Base-by-base conservation (phyloP, 352 stramenopile genomes). In the Elongisporangium undulatum region DNA sequence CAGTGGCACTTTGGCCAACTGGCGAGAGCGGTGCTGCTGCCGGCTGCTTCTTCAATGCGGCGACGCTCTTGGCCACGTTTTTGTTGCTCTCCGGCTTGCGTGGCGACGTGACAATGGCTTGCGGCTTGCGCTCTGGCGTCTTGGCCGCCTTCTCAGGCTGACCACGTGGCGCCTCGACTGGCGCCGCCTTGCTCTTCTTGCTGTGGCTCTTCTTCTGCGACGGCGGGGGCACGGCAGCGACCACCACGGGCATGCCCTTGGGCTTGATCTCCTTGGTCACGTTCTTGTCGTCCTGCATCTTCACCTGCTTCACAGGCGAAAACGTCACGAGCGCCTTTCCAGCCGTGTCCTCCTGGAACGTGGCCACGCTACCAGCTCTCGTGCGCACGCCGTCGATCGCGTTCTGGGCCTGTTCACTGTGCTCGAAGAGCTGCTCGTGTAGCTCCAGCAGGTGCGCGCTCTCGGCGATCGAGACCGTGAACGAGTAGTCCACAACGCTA, bases 401-500 rank as follows among this genome's bases (percentile, higher is more conserved):
- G 29, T 41, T 41, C 29, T 41, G 29, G 29, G 29, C 29, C 29
- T 41, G 29, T 15, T 41, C 29, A 9, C 20, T 53, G 49, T 12
- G 12, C n/a, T 53, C 49, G 49, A 53, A 53, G 7, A 13, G 3
- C 26, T 29, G 17, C n/a, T 48, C 29, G 10, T 17, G 59, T 3
- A 54, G 49, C 22, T 62, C 49, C 20, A 26, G 17, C 15, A 70
- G 57, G 17, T 65, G 56, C 20, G 69, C 34, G 55, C 72, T 82
- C 39, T 80, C 75, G 8, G 70, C 74, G 24, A 85, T 82, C 9
- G 77, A 87, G 13, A 87, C 64, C 22, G 77, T 87, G 50, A 85
- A 68, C 45, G 69, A 79, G 56, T 83, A 87, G 63, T 82, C 77
- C 19, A 85, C 52, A 20, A 64, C 73, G 39, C 70, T 80, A 41